Base-by-base conservation (phyloP, 1,284 basidiomycete species). In the Ustilago tritici region DNA sequence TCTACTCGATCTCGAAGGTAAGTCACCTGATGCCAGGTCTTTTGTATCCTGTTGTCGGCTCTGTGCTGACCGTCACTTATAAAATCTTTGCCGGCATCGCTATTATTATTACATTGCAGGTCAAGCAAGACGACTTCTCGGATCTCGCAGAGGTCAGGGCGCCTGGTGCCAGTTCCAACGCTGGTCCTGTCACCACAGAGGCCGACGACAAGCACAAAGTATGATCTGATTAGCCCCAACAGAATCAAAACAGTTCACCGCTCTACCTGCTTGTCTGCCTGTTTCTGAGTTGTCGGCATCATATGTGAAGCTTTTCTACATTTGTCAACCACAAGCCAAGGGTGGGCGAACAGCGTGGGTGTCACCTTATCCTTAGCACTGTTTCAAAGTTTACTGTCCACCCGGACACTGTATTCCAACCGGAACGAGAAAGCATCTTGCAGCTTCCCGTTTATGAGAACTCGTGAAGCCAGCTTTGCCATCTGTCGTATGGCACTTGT, bases 1-100 rank as follows among this genome's bases (percentile, higher is more conserved):
- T 91, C 10, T 98, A 98, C 87, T 95, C 95, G 15, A 95, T 98
- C 85, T 78, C 73, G 28, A 82, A 81, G 78, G 81, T 82, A 40
- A 4, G 69, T 69, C 1, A 15, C 32, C 23, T 28, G 23, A 28
- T 28, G 23, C 23, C 23, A 28, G 23, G 23, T 57, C 32, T 57
- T 14, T 38, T 56, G 4, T 46, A 12, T 10, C 17, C 19, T 32
- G 28, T 41, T 43, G 28, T 12, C 23, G 14, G 3, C n/a, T 19
- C 9, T 32, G 5, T 23, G 38, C 50, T 59, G 56, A 59, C 53
- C 12, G 10, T 36, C 23, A 28, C 23, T 28, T 28, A 28, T 28
- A 28, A 2, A 28, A 28, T 3, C 23, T 28, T 28, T 28, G 23
- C 23, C 23, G 23, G 23, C 23, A 28, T 28, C 23, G 3, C 23